Evolutionary conservation across 164 flowering plant species (phyloP), one percentile per base, ranked within the genome.

Genomic region (Vitis rotundifolia): DNA sequence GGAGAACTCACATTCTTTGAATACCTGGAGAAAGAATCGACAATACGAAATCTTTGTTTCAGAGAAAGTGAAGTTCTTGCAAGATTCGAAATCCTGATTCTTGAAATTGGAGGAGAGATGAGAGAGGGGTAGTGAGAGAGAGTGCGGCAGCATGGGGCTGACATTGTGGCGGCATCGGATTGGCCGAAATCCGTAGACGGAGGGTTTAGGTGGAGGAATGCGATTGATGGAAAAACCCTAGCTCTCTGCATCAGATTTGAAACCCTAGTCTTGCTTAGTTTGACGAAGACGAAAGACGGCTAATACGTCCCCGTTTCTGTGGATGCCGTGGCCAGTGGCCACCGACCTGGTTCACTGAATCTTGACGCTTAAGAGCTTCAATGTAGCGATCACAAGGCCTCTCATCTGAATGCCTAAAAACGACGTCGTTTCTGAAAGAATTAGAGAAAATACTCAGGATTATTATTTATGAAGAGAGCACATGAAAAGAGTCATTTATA

Each of bases 91-190:
- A 13, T 53, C 54, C 60, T 65, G 53, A 54, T 13, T 66, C 54
- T 68, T 9, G 68, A 53, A 12, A 13, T 57, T 11, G 63, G 60
- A 53, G 61, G n/a, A 26, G 51, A 22, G 26, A 22, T 22, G 26
- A 22, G 13, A 11, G 55, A 16, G 28, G 15, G 51, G 44, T 16
- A 55, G 44, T 9, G 49, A 63, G 52, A 64, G 62, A 68, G 50
- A 16, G 54, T 3, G 61, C 8, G 59, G 53, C 64, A 69, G 37
- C 70, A 64, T 14, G 64, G 37, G 65, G 55, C 13, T 2, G 70
- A 66, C 78, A 75, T 74, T 14, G 73, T 31, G 66, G 57, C 61
- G 11, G 58, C 59, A 58, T 63, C 59, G 59, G 68, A 66, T 52
- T 64, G 61, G 50, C 29, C 13, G 9, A 57, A 71, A 64, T 56